Evolutionary conservation across 495 filamentous ascomycete species (phyloP), one percentile per base, ranked within the genome.

Genomic region (Aspergillus biplanus): DNA sequence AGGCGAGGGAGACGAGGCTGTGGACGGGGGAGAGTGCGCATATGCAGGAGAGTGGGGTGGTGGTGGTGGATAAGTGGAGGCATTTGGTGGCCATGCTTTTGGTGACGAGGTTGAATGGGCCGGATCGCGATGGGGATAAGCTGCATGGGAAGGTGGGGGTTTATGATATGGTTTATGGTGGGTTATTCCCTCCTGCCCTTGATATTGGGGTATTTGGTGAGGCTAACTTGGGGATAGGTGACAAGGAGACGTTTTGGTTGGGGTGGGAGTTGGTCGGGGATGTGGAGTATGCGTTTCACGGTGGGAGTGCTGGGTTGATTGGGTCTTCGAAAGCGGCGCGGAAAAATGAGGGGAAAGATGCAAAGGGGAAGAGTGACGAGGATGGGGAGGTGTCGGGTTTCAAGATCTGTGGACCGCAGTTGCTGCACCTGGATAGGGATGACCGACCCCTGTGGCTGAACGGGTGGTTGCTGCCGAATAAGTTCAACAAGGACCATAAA

Each of bases 361-460:
- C 21, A 2, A 27, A 27, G 21, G 21, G 2, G 33, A 18, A 21
- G 52, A 15, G 6, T 18, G 15, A 33, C 1, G 33, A 15, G n/a
- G n/a, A n/a, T n/a, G n/a, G n/a, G 21, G 9, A 9, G 7, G 15
- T 6, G 47, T 35, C 9, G 12, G 35, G 8, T 59, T 53, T 6
- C 66, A 67, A 67, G 4, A 66, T 75, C 46, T 74, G 71, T 53
- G 61, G 58, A 9, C 66, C 68, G 0, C 73, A 75, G 42, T 58
- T 74, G 0, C 62, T 75, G 1, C 71, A 75, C 42, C 48, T 74
- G 4, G 71, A 71, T 18, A 55, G n/a, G 1, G 33, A 61, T 9
- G 63, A 65, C 0, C 59, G 63, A 13, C 70, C 72, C 1, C 56
- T 74, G 4, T 74, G 73, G 73, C 73, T 74, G 65, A 74, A 76